Conservation (phyloP, 345 rosid species). For the Populus euphratica region DNA sequence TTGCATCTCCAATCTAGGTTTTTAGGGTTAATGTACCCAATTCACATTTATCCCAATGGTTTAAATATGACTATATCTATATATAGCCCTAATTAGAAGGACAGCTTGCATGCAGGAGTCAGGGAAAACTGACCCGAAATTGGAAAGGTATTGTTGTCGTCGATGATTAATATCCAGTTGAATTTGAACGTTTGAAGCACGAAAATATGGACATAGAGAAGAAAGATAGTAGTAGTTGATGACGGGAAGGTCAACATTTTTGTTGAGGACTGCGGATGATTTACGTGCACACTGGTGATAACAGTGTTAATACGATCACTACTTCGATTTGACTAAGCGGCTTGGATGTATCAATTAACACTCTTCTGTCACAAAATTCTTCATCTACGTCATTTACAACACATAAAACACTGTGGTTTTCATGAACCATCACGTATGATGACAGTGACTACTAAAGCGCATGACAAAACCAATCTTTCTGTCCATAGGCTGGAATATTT, state of each 20-base stretch:
- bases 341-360: conserved; percentile 12
- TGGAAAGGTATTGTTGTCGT: not conserved
- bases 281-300: conserved; percentile 25
- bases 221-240: not conserved
- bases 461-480: not conserved
- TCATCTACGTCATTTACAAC: not conserved
- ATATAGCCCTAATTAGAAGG: not conserved
- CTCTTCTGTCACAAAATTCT: not conserved
- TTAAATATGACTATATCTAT: no score
- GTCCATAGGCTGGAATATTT: not conserved
- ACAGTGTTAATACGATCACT: conserved; percentile 19
- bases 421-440: conserved; percentile 17
- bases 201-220: not conserved
- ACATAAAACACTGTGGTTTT: not conserved
- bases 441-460: conserved; percentile 4
- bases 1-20: not conserved
- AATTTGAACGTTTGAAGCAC: not conserved
- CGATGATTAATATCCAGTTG: not conserved
- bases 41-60: not conserved
- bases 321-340: conserved; percentile 28
- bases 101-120: not conserved
- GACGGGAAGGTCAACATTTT: conserved; percentile 3
- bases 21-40: not conserved
- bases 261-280: conserved; percentile 17
- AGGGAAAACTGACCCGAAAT: not conserved